These are phyloP conservation scores for Geosmithia putterillii DNA, from an alignment of 2,329 filamentous ascomycete genomes.

Conservation along the genomic window DNA sequence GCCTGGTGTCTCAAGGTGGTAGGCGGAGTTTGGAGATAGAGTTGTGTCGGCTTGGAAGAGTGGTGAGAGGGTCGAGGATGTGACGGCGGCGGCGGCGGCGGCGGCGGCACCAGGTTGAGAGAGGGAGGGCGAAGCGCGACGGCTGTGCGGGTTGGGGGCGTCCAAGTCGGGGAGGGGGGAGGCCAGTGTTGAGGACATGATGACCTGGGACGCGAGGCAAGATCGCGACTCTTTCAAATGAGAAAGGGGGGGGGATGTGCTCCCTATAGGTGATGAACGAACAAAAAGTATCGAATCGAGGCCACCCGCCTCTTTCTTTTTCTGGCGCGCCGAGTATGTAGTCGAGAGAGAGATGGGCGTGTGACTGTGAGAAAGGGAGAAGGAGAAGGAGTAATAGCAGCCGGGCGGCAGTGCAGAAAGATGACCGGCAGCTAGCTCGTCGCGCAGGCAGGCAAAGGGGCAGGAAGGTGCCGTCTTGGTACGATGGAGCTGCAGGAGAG, in stretches of 20 bases:
- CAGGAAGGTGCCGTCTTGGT: background rate
- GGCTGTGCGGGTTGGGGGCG: slow-evolving; percentile 2
- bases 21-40: slow-evolving; percentile 10
- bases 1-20: slow-evolving; percentile 31
- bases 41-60: background rate
- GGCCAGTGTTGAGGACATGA: slow-evolving; percentile 3
- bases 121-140: slow-evolving; percentile 4
- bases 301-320: background rate
- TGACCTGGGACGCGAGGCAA: background rate
- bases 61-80: background rate
- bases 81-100: slow-evolving; percentile 21
- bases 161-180: slow-evolving; percentile 2
- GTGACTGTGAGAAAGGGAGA: background rate
- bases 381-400: background rate
- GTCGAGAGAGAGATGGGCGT: background rate
- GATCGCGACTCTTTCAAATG: background rate
- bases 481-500: background rate
- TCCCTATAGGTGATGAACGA: background rate
- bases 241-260: background rate
- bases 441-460: background rate
- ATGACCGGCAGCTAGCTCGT: background rate
- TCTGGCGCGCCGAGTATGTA: background rate
- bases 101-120: slow-evolving; percentile 12
- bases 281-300: background rate
- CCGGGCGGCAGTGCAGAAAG: background rate